Percentiles rank a stretch among this genome's conserved stretches.
Evolutionary conservation across 2,329 filamentous ascomycete species (phyloP).

Genomic region (Salinomyces thailandicus): DNA sequence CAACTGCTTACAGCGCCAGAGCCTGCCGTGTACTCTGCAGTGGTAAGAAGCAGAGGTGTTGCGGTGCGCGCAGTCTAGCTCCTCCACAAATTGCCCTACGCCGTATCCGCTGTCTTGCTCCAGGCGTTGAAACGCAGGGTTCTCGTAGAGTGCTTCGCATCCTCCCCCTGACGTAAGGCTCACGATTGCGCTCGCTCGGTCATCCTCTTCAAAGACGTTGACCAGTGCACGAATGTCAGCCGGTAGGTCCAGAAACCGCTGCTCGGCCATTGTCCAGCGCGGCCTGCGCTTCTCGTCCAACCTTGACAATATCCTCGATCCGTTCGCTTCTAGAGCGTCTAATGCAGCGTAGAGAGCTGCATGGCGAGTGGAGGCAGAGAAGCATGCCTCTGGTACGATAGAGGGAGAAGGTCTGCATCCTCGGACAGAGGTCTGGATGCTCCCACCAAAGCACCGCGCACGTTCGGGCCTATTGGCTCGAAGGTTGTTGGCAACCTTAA

Average conservation of each 20-base stretch:
- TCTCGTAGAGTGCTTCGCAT: slow-evolving; percentile 9
- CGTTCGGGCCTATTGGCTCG: too few species aligned
- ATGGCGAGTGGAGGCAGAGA: too few species aligned
- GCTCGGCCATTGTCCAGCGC: background rate
- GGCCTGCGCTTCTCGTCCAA: too few species aligned
- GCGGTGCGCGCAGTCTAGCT: background rate
- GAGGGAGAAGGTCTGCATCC: too few species aligned
- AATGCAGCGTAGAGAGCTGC: too few species aligned
- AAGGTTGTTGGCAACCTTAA: too few species aligned
- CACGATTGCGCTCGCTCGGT: slow-evolving; percentile 12
- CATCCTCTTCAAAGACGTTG: slow-evolving; percentile 15
- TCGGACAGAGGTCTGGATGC: too few species aligned
- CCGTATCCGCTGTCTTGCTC: too few species aligned
- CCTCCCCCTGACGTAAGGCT: background rate
- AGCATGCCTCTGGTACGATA: too few species aligned
- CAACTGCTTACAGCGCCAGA: background rate
- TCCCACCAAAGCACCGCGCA: too few species aligned
- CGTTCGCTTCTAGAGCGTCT: too few species aligned
- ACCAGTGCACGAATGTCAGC: slow-evolving; percentile 13
- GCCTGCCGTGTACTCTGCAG: background rate
- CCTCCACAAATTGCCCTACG: background rate
- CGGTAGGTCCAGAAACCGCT: slow-evolving; percentile 7
- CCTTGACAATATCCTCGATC: too few species aligned
- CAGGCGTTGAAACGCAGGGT: slow-evolving; percentile 9
- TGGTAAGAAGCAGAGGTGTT: background rate